phyloP scores from a whole-genome alignment of 2,329 filamentous ascomycete species.

The Diaporthe vaccinii region DNA sequence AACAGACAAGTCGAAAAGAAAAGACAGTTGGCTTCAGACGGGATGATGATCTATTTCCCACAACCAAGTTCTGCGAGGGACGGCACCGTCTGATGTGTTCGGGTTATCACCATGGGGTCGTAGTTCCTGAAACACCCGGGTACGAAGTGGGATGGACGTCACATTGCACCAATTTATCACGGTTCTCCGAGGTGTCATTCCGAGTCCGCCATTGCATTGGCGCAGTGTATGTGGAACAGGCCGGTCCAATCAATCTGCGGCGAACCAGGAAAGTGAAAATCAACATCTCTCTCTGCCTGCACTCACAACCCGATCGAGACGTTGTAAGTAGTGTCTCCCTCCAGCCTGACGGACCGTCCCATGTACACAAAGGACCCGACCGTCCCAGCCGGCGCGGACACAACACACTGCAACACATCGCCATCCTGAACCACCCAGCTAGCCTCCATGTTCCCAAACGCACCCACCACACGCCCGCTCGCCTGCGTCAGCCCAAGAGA shows the following conservation, averaged over 20 bases:
- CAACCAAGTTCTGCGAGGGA: not conserved
- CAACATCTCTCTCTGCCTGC: not conserved
- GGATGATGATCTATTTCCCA: not conserved
- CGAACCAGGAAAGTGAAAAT: not conserved
- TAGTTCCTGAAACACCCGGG: conserved; percentile 24
- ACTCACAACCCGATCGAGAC: not conserved
- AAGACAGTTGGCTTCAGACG: not conserved
- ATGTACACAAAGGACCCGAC: not conserved
- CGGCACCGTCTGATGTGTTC: not conserved
- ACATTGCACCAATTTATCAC: not conserved
- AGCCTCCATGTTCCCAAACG: not conserved
- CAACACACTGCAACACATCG: not conserved
- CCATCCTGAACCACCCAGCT: not conserved
- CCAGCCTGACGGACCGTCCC: not conserved
- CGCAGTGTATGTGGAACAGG: not conserved
- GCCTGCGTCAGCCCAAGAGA: not conserved
- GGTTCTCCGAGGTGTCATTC: conserved; percentile 3
- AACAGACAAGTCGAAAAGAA: not conserved
- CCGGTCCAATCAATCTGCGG: not conserved
- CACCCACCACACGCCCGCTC: not conserved
- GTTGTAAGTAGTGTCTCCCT: not conserved
- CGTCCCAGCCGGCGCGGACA: not conserved
- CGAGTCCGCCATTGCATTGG: not conserved
- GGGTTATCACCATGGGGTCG: not conserved
- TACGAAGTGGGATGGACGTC: not conserved